Conservation (phyloP, 352 stramenopile genomes). For the Blastocystis sp. region DNA sequence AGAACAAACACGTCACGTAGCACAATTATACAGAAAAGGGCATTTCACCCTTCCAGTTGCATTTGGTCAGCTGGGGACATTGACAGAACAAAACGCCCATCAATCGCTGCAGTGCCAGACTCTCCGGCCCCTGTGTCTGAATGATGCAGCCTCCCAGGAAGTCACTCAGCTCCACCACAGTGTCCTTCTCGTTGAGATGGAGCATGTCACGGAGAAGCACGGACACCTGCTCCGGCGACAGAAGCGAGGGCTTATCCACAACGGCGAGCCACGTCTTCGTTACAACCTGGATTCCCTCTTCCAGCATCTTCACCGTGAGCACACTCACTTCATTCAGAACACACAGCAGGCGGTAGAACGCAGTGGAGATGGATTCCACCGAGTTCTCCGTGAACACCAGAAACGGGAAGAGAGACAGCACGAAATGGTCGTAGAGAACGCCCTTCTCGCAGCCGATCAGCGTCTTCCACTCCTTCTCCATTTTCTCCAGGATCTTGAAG, state of each 20-base stretch:
- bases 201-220: background rate
- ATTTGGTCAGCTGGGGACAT: background rate
- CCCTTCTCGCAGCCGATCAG: background rate
- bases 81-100: background rate
- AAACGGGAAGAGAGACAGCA: slow-evolving; percentile 2
- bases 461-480: background rate
- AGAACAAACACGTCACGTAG: background rate
- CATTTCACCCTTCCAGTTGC: slow-evolving; percentile 44
- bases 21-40: background rate
- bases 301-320: background rate
- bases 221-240: background rate
- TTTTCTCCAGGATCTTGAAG: background rate
- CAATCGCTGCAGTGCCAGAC: slow-evolving; percentile 24
- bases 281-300: background rate
- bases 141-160: slow-evolving; percentile 19
- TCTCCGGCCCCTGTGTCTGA: background rate
- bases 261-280: background rate
- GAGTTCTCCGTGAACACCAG: background rate
- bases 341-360: background rate
- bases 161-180: background rate
- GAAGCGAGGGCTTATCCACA: background rate
- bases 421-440: slow-evolving; percentile 18
- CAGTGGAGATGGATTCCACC: background rate
- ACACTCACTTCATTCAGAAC: background rate
- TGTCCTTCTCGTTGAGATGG: background rate